Conservation (phyloP, 108 stramenopile species). For the Aurantiochytrium sp. region DNA sequence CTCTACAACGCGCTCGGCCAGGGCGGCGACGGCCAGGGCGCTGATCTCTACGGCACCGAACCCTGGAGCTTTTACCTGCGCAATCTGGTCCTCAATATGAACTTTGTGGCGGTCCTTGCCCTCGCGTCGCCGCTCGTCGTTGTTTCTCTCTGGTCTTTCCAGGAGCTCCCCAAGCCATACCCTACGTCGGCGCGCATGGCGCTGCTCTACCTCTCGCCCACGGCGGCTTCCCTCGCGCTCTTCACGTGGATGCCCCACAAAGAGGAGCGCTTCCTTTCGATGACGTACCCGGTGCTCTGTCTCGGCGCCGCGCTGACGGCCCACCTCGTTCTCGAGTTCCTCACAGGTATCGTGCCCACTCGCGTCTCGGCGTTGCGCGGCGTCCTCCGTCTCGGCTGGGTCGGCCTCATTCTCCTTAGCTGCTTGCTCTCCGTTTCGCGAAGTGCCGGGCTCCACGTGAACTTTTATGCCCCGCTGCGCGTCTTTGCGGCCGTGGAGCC, state of each 20-base stretch:
- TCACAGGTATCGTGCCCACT: neutral
- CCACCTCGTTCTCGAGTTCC: conserved; percentile 4
- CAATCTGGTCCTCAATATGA: conserved; percentile 86
- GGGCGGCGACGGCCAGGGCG: conserved; percentile 71
- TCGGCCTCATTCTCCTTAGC: neutral
- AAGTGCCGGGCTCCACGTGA: neutral
- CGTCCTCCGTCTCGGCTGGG: neutral
- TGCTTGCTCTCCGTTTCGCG: neutral
- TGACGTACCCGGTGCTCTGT: conserved; percentile 69
- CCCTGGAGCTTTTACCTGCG: conserved; percentile 82
- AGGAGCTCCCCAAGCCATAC: neutral
- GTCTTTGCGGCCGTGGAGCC: neutral
- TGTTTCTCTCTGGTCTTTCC: neutral
- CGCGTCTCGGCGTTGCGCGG: neutral
- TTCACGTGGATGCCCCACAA: conserved; percentile 86
- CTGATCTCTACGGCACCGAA: conserved; percentile 88
- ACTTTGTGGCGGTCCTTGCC: conserved; percentile 62
- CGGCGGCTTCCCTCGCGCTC: conserved; percentile 73
- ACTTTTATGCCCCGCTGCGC: neutral
- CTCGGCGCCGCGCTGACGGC: conserved; percentile 45
- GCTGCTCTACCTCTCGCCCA: conserved; percentile 44
- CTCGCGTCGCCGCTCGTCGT: conserved; percentile 34
- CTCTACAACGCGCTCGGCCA: conserved; percentile 53
- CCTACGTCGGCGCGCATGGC: neutral
- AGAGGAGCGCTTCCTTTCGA: conserved; percentile 90